Evolutionary conservation across 371 early-diverging fungal genomes (phyloP).

Genomic region (Mortierella sp.): DNA sequence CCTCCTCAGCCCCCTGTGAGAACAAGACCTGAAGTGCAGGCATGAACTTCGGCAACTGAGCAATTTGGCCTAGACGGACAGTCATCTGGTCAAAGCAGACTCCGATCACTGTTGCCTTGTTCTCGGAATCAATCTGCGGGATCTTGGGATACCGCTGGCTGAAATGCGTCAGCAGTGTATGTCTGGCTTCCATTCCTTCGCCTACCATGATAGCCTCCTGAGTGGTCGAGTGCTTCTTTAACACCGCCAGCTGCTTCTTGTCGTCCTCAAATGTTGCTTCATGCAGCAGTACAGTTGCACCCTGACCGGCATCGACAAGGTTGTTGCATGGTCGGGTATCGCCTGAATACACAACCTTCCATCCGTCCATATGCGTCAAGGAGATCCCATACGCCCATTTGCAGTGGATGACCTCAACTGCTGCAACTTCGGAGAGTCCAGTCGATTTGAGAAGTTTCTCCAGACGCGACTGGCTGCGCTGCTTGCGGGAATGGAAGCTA

Average conservation of each 20-base stretch:
- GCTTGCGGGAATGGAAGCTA: constrained; percentile 3
- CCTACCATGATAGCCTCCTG: constrained; percentile 91
- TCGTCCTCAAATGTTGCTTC: constrained; percentile 96
- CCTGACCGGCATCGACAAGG: constrained; percentile 78
- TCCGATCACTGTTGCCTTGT: constrained; percentile 66
- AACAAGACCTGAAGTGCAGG: constrained; percentile 66
- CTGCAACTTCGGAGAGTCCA: constrained; percentile 63
- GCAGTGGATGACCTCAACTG: constrained; percentile 86
- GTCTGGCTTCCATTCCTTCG: constrained; percentile 81
- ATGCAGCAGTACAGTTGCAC: constrained; percentile 90
- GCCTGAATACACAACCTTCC: constrained; percentile 91
- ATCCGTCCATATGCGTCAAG: constrained; percentile 70
- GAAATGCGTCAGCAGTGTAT: constrained; percentile 95
- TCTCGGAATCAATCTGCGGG: constrained; percentile 60
- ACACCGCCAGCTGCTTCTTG: constrained; percentile 81
- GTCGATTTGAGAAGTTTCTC: constrained; percentile 54
- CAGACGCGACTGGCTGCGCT: constrained; percentile 14
- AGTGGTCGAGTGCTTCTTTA: constrained; percentile 92
- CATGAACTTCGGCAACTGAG: constrained; percentile 68
- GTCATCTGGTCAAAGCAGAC: constrained; percentile 89
- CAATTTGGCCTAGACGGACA: constrained; percentile 67
- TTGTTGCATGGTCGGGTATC: constrained; percentile 93
- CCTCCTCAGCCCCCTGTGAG: constrained; percentile 58
- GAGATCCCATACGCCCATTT: constrained; percentile 82
- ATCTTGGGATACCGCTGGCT: constrained; percentile 95